Evolutionary conservation across 192 early-diverging fungal genomes (phyloP), one percentile per base, ranked within the genome.

Genomic region (Umbelopsis isabellina): DNA sequence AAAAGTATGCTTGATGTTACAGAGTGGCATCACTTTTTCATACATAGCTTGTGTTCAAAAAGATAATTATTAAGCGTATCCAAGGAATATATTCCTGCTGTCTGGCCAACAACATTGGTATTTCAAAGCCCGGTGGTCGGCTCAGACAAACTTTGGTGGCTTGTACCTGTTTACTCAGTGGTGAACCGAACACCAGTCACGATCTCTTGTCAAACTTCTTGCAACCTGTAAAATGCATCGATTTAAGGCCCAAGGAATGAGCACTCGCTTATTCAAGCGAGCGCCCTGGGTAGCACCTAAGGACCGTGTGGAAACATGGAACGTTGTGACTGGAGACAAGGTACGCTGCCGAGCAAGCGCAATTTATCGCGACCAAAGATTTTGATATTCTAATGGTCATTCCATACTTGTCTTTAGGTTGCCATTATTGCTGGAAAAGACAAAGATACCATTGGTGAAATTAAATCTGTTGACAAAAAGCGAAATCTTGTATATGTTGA

Each of bases 371-470:
- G 37, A 41, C 37, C 2, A 41, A 41, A 30, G 27, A 5, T 9
- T 41, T 41, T 41, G 37, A 41, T 41, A 41, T 41, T 0, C 37
- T 41, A 10, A 41, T 41, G 10, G 37, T 10, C 37, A 41, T 41
- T 41, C 37, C 37, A 41, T 41, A 61, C 20, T 25, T 27, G 10
- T 21, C 10, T 18, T 48, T 21, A 80, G 79, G 79, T 80, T 23
- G 79, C 68, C 8, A 76, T 80, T 51, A 75, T 80, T 68, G 79
- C 79, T 20, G 79, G 79, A 25, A 76, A 73, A 44, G 79, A 80
- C 48, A 80, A 80, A 64, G 79, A 73, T 44, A 73, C 72, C 48
- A 76, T 76, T 69, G 79, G 74, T 20, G 79, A 80, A 49, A 71
- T 80, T n/a, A 80, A 73, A 47, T 66, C 55, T 47, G 79, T 80